Percentiles rank a stretch among this genome's conserved stretches.
phyloP scores from a whole-genome alignment of 1,284 basidiomycete genomes.

The Austroboletus olivaceoglutinosus region DNA sequence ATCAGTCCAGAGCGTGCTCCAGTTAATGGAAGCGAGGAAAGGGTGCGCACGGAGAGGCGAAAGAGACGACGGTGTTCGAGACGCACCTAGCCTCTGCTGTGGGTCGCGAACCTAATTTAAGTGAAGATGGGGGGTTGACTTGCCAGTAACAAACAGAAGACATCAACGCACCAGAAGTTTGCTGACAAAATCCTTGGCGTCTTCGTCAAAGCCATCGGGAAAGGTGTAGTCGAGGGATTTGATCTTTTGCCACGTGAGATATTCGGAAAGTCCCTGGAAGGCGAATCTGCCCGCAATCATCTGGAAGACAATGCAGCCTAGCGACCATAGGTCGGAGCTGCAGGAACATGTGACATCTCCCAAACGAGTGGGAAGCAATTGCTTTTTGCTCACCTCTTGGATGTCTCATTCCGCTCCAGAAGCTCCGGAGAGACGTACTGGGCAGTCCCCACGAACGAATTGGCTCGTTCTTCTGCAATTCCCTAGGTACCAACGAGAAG shows the following conservation, averaged over 20 bases:
- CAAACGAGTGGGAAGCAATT: not conserved
- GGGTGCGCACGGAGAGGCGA: conserved; percentile 68
- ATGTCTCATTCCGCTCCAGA: conserved; percentile 72
- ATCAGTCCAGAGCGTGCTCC: conserved; percentile 73
- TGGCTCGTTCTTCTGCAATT: conserved; percentile 49
- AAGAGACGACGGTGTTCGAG: conserved; percentile 44
- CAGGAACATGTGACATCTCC: conserved; percentile 1
- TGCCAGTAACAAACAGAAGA: not conserved
- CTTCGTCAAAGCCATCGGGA: conserved; percentile 68
- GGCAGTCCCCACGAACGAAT: conserved; percentile 94
- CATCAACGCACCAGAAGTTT: conserved; percentile 54
- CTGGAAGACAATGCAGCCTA: conserved; percentile 95
- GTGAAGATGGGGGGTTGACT: not conserved
- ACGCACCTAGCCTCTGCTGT: conserved; percentile 64
- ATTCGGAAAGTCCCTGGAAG: conserved; percentile 85
- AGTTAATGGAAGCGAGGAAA: conserved; percentile 73
- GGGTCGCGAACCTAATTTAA: conserved; percentile 66
- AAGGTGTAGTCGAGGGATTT: conserved; percentile 72
- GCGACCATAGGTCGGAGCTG: conserved; percentile 96
- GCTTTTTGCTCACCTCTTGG: conserved; percentile 52
- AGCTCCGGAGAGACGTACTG: conserved; percentile 96
- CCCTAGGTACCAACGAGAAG: conserved; percentile 9
- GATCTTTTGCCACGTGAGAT: conserved; percentile 80
- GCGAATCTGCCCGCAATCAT: conserved; percentile 93
- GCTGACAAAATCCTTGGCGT: conserved; percentile 66